Base-by-base conservation (phyloP, 1,284 basidiomycete species). In the Cryptococcus sp. region DNA sequence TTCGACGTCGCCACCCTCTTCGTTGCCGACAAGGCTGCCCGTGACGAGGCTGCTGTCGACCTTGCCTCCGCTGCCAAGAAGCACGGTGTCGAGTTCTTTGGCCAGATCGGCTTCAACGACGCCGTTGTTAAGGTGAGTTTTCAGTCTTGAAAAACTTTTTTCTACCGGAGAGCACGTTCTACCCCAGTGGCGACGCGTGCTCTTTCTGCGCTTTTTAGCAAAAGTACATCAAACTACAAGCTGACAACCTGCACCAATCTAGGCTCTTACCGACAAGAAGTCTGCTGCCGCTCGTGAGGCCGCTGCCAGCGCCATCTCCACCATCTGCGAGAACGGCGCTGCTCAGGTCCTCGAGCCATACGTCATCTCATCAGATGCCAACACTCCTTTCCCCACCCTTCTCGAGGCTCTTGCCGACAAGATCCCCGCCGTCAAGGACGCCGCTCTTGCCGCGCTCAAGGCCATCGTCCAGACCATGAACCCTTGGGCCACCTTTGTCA, bases 351-450 rank as follows among this genome's bases (percentile, higher is more conserved):
- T 98, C 67, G 96, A 99, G 84, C 92, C 94, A 46, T 85, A 83
- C 80, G 90, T 98, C 82, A 80, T 93, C 79, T 86, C 88, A 69
- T 89, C 89, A 58, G 70, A 72, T 41, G 67, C 79, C 63, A 89
- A 69, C 69, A 75, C 90, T 68, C 84, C 97, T 69, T 90, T 93
- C 79, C 84, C 85, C 62, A 85, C 87, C 65, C 88, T 99, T 72
- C 84, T 95, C 72, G 96, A 98, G 82, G 88, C 89, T 58, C 88
- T 93, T 65, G 83, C 83, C 78, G 92, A 95, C 86, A 95, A 94
- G 87, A 87, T 90, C 68, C 80, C 96, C 71, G 78, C 81, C 46
- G 77, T 78, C 64, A 70, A 74, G 63, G 88, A 87, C 70, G 89
- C 90, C 57, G 90, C 95, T 62, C 81, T 94, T 64, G 87, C 88